These are phyloP conservation scores for Stephania yunnanensis DNA, from an alignment of 164 flowering plant species.

Conservation along the genomic window DNA sequence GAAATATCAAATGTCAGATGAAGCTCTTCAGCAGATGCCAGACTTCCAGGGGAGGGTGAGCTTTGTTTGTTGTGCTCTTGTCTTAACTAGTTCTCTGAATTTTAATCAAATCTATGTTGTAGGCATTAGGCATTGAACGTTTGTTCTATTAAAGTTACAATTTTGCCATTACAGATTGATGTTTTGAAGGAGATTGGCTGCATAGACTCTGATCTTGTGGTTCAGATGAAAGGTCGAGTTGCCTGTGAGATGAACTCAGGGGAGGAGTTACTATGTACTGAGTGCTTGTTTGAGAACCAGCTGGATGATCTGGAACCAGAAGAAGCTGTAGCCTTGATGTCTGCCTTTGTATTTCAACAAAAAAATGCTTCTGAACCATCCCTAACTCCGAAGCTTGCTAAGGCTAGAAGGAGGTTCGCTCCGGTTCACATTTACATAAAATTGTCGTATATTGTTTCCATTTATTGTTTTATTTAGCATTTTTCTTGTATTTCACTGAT, in stretches of 20 bases:
- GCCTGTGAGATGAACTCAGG: slow-evolving; percentile 99
- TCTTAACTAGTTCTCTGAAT: neutral
- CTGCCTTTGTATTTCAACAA: slow-evolving; percentile 97
- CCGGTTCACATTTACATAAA: neutral
- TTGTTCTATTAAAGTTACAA: neutral
- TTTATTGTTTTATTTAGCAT: neutral
- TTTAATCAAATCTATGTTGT: neutral
- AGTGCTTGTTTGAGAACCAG: slow-evolving; percentile 94
- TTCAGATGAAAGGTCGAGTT: slow-evolving; percentile 97
- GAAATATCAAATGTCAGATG: slow-evolving; percentile 87
- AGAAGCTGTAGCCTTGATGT: slow-evolving; percentile 97
- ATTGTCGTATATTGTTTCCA: neutral
- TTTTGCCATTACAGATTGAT: slow-evolving; percentile 60
- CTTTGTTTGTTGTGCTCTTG: slow-evolving; percentile 3
- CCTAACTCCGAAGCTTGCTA: slow-evolving; percentile 72
- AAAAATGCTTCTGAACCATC: slow-evolving; percentile 84
- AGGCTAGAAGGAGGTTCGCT: slow-evolving; percentile 57
- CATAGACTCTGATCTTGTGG: slow-evolving; percentile 87
- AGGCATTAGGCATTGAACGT: neutral
- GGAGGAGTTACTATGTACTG: slow-evolving; percentile 94
- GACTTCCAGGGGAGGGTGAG: slow-evolving; percentile 95
- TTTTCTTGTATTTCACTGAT: neutral
- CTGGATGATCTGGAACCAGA: slow-evolving; percentile 92
- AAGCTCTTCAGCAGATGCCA: slow-evolving; percentile 98
- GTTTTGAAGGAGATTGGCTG: slow-evolving; percentile 84